phyloP scores from a whole-genome alignment of 345 rosid genomes.

The Adansonia digitata region DNA sequence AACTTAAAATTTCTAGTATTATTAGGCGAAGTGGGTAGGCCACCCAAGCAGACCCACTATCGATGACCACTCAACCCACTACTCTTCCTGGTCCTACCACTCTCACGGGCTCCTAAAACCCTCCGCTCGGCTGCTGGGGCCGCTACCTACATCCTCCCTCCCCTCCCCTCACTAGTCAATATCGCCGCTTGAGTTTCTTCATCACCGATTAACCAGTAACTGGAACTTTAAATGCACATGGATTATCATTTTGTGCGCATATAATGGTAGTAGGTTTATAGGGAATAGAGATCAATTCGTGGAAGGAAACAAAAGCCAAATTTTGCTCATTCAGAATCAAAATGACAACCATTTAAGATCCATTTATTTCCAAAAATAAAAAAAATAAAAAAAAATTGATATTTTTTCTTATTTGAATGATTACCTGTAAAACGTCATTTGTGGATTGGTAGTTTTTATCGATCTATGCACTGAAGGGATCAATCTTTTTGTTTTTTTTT shows the following conservation, averaged over 20 bases:
- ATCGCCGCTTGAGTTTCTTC: not conserved
- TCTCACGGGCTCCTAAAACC: not conserved
- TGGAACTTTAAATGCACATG: not conserved
- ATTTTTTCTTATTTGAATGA: too few relatives aligned
- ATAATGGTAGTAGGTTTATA: not conserved
- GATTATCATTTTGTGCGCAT: not conserved
- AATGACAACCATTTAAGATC: not conserved
- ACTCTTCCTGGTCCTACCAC: not conserved
- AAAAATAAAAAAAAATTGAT: too few relatives aligned
- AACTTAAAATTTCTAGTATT: not conserved
- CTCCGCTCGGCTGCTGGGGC: not conserved
- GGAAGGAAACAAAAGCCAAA: not conserved
- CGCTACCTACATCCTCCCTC: not conserved
- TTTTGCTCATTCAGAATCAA: not conserved
- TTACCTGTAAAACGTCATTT: too few relatives aligned
- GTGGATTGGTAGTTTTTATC: too few relatives aligned
- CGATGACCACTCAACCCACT: not conserved
- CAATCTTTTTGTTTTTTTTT: too few relatives aligned
- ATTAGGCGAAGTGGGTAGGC: not conserved
- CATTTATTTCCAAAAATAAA: too few relatives aligned
- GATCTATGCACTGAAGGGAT: too few relatives aligned
- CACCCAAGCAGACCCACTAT: not conserved
- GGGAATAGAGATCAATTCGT: not conserved
- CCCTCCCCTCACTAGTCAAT: not conserved
- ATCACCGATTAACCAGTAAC: not conserved